Base-by-base conservation (phyloP, 768 basidiomycete species). In the Termitomyces bulborhizus region DNA sequence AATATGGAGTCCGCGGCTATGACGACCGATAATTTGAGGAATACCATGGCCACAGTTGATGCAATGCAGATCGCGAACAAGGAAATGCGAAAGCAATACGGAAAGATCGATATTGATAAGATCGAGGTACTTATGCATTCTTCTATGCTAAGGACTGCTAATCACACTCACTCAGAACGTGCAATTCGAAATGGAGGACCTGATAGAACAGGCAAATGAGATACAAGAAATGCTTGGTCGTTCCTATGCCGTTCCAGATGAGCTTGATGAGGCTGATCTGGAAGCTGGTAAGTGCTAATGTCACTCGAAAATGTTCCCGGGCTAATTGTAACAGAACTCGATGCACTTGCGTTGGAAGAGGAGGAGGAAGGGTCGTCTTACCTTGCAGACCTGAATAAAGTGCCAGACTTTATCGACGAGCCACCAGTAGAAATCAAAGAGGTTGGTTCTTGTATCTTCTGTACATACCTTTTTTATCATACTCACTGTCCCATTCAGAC, bases 21-120 rank as follows among this genome's bases (percentile, higher is more conserved):
- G 64, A 86, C 92, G 8, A 98, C 96, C n/a, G 97, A 98, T 73
- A 98, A 98, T 70, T 71, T 98, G 64, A 85, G 93, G 60, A 98
- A 98, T 68, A 98, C 97, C 64, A 98, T 99, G 96, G 96, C 93
- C 12, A 98, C 97, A 0, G 84, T 98, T 29, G 93, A 97, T 61
- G 97, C 94, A 5, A 98, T 99, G 94, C 84, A 93, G 67, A 66
- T 79, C 16, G 95, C 97, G 16, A 98, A 98, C 74, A 98, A 95
- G 75, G 95, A 98, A 70, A 81, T 99, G 73, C 84, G 84, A 74
- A 93, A 89, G 69, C 95, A 98, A 73, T 99, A 98, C 66, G 95
- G 95, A 24, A 97, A 94, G 76, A 85, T 98, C 60, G 86, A 99
- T 66, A 84, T 99, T 61, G 93, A 96, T 78, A 95, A 97, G 82